Evolutionary conservation across 352 stramenopile species (phyloP).

Genomic region (Globisporangium ultimum): DNA sequence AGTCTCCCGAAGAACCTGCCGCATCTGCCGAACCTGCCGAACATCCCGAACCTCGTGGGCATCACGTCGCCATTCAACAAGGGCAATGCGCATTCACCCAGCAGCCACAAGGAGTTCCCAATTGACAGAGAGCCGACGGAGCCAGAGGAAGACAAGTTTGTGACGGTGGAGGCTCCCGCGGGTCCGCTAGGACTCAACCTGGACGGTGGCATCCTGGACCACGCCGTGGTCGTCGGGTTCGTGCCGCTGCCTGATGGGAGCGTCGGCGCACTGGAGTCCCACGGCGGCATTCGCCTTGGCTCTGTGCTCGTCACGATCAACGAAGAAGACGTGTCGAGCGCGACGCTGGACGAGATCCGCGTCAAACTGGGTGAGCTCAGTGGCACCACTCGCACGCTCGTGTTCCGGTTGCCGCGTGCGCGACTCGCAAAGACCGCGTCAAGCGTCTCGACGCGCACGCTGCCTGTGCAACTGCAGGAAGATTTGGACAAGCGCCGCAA

Average conservation of each 20-base stretch:
- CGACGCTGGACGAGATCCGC: constrained; percentile 40
- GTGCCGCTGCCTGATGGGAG: constrained; percentile 46
- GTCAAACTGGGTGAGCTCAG: constrained; percentile 31
- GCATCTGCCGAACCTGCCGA: constrained; percentile 4
- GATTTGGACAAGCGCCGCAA: constrained; percentile 48
- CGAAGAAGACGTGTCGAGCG: constrained; percentile 45
- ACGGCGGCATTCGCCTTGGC: constrained; percentile 36
- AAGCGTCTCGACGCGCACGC: constrained; percentile 16
- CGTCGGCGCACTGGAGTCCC: constrained; percentile 35
- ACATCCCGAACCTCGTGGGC: constrained; percentile 1
- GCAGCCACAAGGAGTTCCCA: neutral
- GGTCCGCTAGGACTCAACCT: constrained; percentile 59
- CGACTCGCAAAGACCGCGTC: neutral
- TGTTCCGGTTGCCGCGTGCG: constrained; percentile 37
- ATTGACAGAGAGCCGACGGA: neutral
- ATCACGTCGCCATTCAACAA: constrained; percentile 11
- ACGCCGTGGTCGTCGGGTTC: constrained; percentile 63
- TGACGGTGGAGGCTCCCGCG: constrained; percentile 41
- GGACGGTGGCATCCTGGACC: constrained; percentile 28
- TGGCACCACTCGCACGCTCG: constrained; percentile 29
- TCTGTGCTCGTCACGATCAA: constrained; percentile 62
- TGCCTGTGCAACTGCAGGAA: constrained; percentile 33
- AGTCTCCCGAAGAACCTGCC: constrained; percentile 10
- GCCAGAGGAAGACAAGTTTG: constrained; percentile 24
- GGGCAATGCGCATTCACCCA: neutral